Evolutionary conservation across 2,329 filamentous ascomycete species (phyloP).

Genomic region (Acephala macrosclerotiorum): DNA sequence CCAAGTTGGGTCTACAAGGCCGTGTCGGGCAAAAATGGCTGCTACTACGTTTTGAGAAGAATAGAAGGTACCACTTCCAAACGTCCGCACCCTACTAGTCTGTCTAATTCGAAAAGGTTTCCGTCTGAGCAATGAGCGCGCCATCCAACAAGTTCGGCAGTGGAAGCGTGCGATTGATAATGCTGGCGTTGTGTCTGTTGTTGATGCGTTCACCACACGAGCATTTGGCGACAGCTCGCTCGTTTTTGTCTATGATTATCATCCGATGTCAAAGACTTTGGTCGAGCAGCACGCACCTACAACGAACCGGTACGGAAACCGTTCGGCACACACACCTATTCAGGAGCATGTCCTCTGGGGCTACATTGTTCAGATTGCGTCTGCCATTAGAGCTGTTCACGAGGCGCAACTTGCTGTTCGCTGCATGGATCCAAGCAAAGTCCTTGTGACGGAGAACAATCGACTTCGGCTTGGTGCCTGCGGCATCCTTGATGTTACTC

Average conservation of each 20-base stretch:
- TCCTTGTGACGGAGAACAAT: constrained; percentile 89
- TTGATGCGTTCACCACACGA: constrained; percentile 92
- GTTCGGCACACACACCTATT: constrained; percentile 50
- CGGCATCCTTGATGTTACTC: constrained; percentile 86
- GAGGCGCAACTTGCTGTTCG: constrained; percentile 81
- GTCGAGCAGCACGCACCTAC: constrained; percentile 76
- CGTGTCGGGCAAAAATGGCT: constrained; percentile 85
- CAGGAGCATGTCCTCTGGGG: constrained; percentile 84
- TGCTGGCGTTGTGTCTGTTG: constrained; percentile 82
- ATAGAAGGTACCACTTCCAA: constrained; percentile 69
- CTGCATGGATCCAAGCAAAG: constrained; percentile 86
- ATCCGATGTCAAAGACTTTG: constrained; percentile 88
- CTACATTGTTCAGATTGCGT: constrained; percentile 91
- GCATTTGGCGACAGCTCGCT: constrained; percentile 95
- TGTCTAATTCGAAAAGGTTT: constrained; percentile 63
- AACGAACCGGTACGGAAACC: constrained; percentile 47
- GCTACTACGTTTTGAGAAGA: constrained; percentile 85
- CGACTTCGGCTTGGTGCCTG: constrained; percentile 89
- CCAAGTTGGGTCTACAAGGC: constrained; percentile 97
- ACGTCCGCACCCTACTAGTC: background rate
- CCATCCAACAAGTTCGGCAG: constrained; percentile 83
- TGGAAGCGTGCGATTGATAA: constrained; percentile 84
- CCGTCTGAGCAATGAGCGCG: constrained; percentile 86
- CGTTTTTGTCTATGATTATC: constrained; percentile 92
- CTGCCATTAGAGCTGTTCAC: constrained; percentile 87